Base-by-base conservation (phyloP, 2,329 filamentous ascomycete genomes). In the Daldinia sp. region DNA sequence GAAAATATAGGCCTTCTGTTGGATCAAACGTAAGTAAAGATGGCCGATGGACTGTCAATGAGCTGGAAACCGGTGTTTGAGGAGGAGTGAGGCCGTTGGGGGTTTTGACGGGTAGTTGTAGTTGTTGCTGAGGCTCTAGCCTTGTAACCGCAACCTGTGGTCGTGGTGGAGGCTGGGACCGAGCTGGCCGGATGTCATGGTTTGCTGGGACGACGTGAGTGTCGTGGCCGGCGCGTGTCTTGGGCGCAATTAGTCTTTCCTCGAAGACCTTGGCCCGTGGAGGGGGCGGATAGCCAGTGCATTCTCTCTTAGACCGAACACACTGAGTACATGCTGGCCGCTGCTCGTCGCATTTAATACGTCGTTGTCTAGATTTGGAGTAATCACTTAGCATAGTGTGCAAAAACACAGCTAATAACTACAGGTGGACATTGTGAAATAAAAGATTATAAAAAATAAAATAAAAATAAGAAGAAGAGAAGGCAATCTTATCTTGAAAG, bases 341-440 rank as follows among this genome's bases (percentile, higher is more conserved):
- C 64, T 76, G 79, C 75, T 90, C 87, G 73, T 89, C 87, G 73
- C 87, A 90, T 74, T 90, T 90, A 64, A 90, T 88, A 64, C 85
- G 82, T 67, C 87, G 80, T 65, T 80, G 80, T 73, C 86, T 89
- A 68, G 34, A 60, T 32, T 64, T 54, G 58, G 27, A 49, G 53
- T 43, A 66, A 55, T 21, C 45, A 30, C 58, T 70, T 50, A 75
- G 68, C 63, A 69, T 69, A 49, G 41, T 41, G 56, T 63, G 41
- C 61, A 52, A 15, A n/a, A 43, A 34, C 37, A 49, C 45, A 63
- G 52, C 51, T 25, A 55, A 50, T 21, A 48, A 43, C n/a, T 47
- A 27, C 37, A 41, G 6, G 23, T 49, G 37, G 32, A 53, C 9
- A 21, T 19, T 13, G n/a, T 17, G n/a, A 32, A 19, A 48, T 30